phyloP scores from a whole-genome alignment of 2,329 filamentous ascomycete species.

The Nakataea oryzae region DNA sequence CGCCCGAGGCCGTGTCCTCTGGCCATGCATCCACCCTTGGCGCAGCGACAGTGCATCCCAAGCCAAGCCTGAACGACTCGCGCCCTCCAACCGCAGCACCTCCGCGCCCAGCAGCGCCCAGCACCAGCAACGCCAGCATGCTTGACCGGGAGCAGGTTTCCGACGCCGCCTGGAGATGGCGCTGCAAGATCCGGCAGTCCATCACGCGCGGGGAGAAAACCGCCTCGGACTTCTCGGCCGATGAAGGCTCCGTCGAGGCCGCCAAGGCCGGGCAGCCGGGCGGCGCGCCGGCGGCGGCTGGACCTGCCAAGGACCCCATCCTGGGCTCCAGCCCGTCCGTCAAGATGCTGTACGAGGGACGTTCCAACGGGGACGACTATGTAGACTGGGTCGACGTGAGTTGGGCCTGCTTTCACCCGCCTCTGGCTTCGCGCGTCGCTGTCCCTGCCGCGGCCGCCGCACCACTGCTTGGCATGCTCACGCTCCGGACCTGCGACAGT shows the following conservation, averaged over 20 bases:
- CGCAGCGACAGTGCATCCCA: neutral
- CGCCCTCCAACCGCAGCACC: too few species aligned
- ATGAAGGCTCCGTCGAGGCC: neutral
- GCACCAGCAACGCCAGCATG: neutral
- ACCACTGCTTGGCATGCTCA: neutral
- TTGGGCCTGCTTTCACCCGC: neutral
- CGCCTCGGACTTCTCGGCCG: slow-evolving; percentile 11
- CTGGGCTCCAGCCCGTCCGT: slow-evolving; percentile 14
- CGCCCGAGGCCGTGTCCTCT: neutral
- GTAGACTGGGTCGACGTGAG: slow-evolving; percentile 25
- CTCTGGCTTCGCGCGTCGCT: neutral
- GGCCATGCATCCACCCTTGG: neutral
- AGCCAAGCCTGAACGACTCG: neutral
- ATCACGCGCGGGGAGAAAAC: slow-evolving; percentile 12
- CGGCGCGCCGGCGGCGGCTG: neutral
- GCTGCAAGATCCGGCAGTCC: slow-evolving; percentile 13
- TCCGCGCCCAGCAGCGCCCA: neutral
- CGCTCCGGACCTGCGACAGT: slow-evolving; percentile 4
- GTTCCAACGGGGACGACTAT: slow-evolving; percentile 10
- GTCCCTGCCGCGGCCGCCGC: too few species aligned
- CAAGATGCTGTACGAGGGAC: slow-evolving; percentile 29
- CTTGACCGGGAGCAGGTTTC: slow-evolving; percentile 4
- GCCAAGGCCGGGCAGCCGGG: neutral
- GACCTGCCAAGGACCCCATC: slow-evolving; percentile 8
- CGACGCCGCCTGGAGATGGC: slow-evolving; percentile 12